These are phyloP conservation scores for Tuber melanosporum DNA, from an alignment of 495 filamentous ascomycete genomes.

Conservation along the genomic window DNA sequence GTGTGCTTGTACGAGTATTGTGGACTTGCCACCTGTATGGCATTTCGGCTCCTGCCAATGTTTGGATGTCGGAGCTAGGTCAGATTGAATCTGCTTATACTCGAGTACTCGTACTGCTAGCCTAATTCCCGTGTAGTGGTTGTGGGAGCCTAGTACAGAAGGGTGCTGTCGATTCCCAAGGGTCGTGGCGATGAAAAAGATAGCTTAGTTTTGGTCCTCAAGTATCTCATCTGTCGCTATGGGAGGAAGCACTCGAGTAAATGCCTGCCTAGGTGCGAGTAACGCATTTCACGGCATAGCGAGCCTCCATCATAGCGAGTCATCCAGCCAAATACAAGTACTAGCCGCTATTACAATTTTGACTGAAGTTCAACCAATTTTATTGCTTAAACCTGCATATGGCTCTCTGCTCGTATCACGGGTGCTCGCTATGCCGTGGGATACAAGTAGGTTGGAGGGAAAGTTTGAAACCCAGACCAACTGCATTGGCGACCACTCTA, in stretches of 20 bases:
- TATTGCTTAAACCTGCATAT: too few relatives aligned
- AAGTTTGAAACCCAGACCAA: not conserved
- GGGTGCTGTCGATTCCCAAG: not conserved
- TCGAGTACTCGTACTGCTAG: not conserved
- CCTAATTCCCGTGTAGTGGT: not conserved
- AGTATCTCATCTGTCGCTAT: not conserved
- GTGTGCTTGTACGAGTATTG: not conserved
- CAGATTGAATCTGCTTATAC: not conserved
- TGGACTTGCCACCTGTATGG: not conserved
- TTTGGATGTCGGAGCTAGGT: not conserved
- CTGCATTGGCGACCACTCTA: not conserved
- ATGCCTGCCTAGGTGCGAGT: too few relatives aligned
- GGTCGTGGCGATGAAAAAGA: not conserved
- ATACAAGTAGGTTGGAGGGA: too few relatives aligned
- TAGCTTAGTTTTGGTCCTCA: not conserved
- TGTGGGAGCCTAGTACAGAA: not conserved
- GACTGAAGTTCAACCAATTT: too few relatives aligned
- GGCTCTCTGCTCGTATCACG: too few relatives aligned
- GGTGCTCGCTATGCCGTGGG: too few relatives aligned
- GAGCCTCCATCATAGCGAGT: too few relatives aligned
- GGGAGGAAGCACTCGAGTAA: not conserved
- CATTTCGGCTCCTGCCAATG: not conserved
- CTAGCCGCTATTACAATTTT: too few relatives aligned
- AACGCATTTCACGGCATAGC: too few relatives aligned
- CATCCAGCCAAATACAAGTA: too few relatives aligned